Percentiles rank a stretch among this genome's conserved stretches.
Evolutionary conservation across 2,329 filamentous ascomycete species (phyloP).

Genomic region (Bipolaris zeicola): DNA sequence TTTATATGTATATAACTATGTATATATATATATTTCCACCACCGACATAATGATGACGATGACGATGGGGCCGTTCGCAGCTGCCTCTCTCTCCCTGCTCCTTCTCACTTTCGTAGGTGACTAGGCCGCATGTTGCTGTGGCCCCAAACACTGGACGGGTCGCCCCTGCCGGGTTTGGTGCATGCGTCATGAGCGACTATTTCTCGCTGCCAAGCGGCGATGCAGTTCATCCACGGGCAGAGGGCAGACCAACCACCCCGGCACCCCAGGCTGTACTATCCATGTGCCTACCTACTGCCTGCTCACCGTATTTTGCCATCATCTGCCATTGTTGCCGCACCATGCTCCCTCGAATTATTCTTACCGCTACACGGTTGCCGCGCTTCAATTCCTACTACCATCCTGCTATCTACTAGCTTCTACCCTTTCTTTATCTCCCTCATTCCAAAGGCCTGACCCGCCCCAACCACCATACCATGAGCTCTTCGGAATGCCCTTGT

Average conservation of each 20-base stretch:
- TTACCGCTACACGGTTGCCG: slow-evolving; percentile 1
- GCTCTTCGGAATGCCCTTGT: background rate
- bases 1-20: background rate
- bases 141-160: slow-evolving; percentile 3
- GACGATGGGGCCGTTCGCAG: background rate
- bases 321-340: background rate
- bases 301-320: slow-evolving; percentile 27
- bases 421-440: too few relatives aligned
- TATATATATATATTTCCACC: background rate
- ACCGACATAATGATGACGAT: background rate
- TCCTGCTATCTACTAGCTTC: too few relatives aligned
- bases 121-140: slow-evolving; percentile 10
- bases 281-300: slow-evolving; percentile 4
- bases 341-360: too few relatives aligned
- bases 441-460: too few relatives aligned
- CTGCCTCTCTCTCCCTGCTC: slow-evolving; percentile 1
- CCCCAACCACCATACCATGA: too few relatives aligned
- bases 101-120: slow-evolving; percentile 7
- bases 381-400: background rate
- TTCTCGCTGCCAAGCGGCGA: slow-evolving; percentile 16
- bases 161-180: slow-evolving; percentile 11
- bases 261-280: slow-evolving; percentile 6
- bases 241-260: slow-evolving; percentile 24
- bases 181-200: slow-evolving; percentile 23
- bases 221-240: slow-evolving; percentile 7